Percentiles rank a stretch among this genome's conserved stretches.
These are phyloP conservation scores for Ascocoryne sarcoides DNA, from an alignment of 2,329 filamentous ascomycete genomes.

Conservation along the genomic window DNA sequence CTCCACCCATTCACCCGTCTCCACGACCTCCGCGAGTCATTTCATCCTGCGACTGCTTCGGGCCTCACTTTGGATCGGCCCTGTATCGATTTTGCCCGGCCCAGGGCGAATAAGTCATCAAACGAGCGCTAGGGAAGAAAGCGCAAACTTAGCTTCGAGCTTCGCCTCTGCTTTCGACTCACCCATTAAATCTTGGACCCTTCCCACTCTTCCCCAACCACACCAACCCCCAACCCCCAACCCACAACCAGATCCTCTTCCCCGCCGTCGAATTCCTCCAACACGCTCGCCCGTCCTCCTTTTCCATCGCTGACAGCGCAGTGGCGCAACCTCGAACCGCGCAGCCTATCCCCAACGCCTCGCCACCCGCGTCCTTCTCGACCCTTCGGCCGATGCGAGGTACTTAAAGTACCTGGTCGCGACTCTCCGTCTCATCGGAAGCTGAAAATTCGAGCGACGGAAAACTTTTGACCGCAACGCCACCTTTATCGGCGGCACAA, in stretches of 20 bases:
- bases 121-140: neutral
- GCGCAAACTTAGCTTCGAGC: neutral
- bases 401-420: neutral
- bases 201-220: neutral
- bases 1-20: neutral
- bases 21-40: neutral
- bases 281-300: neutral
- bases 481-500: neutral
- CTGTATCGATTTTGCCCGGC: neutral
- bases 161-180: neutral
- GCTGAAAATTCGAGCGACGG: neutral
- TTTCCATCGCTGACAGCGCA: too few relatives aligned
- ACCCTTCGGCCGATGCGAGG: neutral
- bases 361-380: neutral
- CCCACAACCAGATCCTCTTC: neutral
- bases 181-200: neutral
- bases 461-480: neutral
- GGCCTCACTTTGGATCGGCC: neutral
- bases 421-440: neutral
- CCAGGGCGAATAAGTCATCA: neutral
- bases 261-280: neutral
- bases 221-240: neutral
- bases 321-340: neutral
- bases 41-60: neutral
- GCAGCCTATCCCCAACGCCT: neutral